A percentile compares a stretch with the other conserved stretches of the same genome.
Conservation (phyloP, 2,329 filamentous ascomycete genomes). For the Fusarium coffeatum region DNA sequence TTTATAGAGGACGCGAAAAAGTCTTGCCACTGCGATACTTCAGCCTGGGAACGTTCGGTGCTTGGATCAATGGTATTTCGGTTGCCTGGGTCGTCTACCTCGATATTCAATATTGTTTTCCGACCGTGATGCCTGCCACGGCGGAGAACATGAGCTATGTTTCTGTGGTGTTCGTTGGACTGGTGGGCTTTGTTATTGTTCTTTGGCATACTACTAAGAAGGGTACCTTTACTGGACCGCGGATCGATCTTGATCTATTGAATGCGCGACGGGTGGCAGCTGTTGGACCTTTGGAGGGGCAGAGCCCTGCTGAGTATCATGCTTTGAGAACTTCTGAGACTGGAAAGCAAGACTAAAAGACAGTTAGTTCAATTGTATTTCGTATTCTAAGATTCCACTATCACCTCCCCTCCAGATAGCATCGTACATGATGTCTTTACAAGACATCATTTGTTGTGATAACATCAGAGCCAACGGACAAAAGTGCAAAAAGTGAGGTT, state of each 20-base stretch:
- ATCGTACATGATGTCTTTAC: neutral
- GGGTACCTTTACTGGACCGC: conserved; percentile 31
- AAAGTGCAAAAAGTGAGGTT: neutral
- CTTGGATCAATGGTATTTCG: conserved; percentile 37
- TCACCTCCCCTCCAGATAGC: neutral
- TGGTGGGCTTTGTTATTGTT: conserved; percentile 31
- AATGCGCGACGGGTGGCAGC: conserved; percentile 28
- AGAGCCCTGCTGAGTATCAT: neutral
- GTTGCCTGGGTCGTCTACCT: conserved; percentile 39
- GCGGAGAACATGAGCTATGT: conserved; percentile 44
- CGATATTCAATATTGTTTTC: conserved; percentile 39
- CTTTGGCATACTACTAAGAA: conserved; percentile 41
- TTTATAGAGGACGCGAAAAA: conserved; percentile 43
- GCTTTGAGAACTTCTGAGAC: neutral
- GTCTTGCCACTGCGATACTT: conserved; percentile 45
- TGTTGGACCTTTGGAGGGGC: conserved; percentile 14
- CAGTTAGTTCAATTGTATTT: fast-evolving
- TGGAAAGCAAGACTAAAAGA: neutral
- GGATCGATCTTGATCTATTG: conserved; percentile 35
- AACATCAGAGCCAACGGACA: neutral
- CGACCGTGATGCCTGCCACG: conserved; percentile 33
- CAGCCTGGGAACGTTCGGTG: conserved; percentile 41
- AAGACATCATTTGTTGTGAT: neutral
- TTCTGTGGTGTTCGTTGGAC: conserved; percentile 29
- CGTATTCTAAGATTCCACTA: no score